Percentiles rank a stretch among this genome's conserved stretches.
Evolutionary conservation across 1,139 yeast species (phyloP).

Genomic region (Schwanniomyces etchellsii): DNA sequence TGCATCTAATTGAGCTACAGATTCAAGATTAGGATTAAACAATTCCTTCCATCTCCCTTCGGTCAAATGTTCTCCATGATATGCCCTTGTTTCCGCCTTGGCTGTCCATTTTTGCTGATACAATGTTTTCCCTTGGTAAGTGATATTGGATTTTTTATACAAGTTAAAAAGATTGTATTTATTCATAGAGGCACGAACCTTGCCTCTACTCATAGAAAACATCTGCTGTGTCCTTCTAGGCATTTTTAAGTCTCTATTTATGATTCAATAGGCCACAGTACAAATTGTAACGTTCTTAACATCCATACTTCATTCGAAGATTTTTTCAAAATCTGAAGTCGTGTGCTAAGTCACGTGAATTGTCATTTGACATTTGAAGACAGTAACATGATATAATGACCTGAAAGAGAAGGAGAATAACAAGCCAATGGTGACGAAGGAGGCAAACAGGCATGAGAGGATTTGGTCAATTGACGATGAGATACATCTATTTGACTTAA

Average conservation of each 20-base stretch:
- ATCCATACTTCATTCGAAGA: neutral
- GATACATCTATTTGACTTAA: constrained; percentile 55
- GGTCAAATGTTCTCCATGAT: constrained; percentile 91
- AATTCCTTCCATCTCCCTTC: constrained; percentile 75
- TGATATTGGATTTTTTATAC: constrained; percentile 57
- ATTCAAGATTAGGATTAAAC: constrained; percentile 69
- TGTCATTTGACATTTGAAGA: too few species aligned
- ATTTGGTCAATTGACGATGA: constrained; percentile 64
- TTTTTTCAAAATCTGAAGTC: neutral
- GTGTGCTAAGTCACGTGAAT: neutral
- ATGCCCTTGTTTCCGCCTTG: constrained; percentile 87
- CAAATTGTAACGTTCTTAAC: neutral
- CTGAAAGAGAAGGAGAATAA: too few species aligned
- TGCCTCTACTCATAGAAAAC: constrained; percentile 60
- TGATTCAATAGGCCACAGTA: neutral
- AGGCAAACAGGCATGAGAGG: too few species aligned
- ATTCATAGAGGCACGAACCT: constrained; percentile 89
- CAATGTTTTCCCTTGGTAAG: constrained; percentile 52
- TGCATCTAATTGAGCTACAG: constrained; percentile 82
- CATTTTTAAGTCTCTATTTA: constrained; percentile 27
- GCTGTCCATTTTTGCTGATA: constrained; percentile 92
- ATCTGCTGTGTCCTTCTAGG: constrained; percentile 57
- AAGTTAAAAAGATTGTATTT: constrained; percentile 86
- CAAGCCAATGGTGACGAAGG: too few species aligned
- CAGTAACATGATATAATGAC: too few species aligned